Conservation (phyloP, 495 filamentous ascomycete species). For the Xylaria grammica region DNA sequence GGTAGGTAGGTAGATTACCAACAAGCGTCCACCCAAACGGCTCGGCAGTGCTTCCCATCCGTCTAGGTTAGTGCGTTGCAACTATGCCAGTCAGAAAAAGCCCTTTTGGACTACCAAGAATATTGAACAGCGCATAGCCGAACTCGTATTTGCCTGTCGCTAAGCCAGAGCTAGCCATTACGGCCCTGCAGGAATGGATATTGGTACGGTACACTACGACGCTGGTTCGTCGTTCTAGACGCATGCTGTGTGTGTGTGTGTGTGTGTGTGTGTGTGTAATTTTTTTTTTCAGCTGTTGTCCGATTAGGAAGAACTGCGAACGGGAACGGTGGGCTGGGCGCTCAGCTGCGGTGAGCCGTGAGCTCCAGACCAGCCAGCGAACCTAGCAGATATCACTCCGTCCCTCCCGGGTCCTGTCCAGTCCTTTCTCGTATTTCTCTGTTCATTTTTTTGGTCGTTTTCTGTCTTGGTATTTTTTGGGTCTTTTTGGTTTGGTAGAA, state of each 20-base stretch:
- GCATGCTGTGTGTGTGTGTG: not conserved
- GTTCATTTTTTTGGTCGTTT: no score
- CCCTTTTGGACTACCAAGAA: no score
- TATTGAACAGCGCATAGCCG: constrained; percentile 6
- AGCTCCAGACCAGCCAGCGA: constrained; percentile 1
- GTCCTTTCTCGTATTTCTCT: not conserved
- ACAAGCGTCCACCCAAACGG: no score
- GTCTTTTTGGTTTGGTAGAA: not conserved
- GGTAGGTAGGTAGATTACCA: no score
- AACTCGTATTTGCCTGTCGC: not conserved
- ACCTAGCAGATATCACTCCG: not conserved
- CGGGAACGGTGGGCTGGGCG: constrained; percentile 11
- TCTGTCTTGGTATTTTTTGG: not conserved
- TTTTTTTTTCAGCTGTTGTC: constrained; percentile 8
- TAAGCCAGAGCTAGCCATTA: constrained; percentile 2
- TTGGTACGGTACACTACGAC: constrained; percentile 7
- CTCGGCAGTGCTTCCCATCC: no score
- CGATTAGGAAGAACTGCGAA: no score
- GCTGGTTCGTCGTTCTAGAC: constrained; percentile 7
- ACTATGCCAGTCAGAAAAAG: no score
- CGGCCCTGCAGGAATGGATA: not conserved
- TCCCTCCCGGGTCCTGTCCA: constrained; percentile 4
- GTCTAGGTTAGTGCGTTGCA: no score
- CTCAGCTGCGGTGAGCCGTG: no score
- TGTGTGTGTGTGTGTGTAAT: not conserved